Percentiles rank a stretch among this genome's conserved stretches.
Conservation (phyloP, 1,284 basidiomycete genomes). For the Boletellus sp. region DNA sequence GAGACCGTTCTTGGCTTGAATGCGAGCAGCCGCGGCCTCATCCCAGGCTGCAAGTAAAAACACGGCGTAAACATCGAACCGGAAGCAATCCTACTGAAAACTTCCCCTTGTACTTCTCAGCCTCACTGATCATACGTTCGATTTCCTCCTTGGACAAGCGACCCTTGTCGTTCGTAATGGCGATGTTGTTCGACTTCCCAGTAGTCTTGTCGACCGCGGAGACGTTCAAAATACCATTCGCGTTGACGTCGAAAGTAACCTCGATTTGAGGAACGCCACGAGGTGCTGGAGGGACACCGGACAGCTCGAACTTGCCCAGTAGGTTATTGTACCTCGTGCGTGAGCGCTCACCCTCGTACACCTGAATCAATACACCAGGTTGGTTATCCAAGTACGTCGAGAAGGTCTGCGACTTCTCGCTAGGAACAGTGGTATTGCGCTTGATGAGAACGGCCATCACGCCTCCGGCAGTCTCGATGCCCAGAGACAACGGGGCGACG, state of each 20-base stretch:
- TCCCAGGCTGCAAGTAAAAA: constrained; percentile 57
- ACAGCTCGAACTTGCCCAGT: constrained; percentile 98
- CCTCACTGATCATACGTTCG: constrained; percentile 92
- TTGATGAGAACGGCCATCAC: constrained; percentile 98
- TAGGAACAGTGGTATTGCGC: constrained; percentile 97
- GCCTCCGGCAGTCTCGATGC: constrained; percentile 99
- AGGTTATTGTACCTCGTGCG: constrained; percentile 99
- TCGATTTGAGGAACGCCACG: constrained; percentile 98
- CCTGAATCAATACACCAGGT: constrained; percentile 97
- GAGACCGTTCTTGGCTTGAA: constrained; percentile 82
- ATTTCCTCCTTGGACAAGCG: constrained; percentile 47
- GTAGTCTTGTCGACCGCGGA: constrained; percentile 96
- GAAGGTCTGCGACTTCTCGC: constrained; percentile 99
- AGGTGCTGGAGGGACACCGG: constrained; percentile 95
- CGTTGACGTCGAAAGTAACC: constrained; percentile 98
- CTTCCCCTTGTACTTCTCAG: constrained; percentile 87
- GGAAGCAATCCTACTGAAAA: not conserved
- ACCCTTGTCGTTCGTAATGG: constrained; percentile 98
- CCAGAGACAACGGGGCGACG: constrained; percentile 93
- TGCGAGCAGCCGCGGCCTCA: constrained; percentile 78
- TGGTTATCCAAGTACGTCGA: constrained; percentile 99
- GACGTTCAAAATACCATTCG: constrained; percentile 97
- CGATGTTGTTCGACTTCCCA: constrained; percentile 94
- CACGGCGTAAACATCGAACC: constrained; percentile 15
- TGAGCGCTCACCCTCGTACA: constrained; percentile 98